These are phyloP conservation scores for Backusella australiensis DNA, from an alignment of 192 early-diverging fungal genomes.

Conservation along the genomic window DNA sequence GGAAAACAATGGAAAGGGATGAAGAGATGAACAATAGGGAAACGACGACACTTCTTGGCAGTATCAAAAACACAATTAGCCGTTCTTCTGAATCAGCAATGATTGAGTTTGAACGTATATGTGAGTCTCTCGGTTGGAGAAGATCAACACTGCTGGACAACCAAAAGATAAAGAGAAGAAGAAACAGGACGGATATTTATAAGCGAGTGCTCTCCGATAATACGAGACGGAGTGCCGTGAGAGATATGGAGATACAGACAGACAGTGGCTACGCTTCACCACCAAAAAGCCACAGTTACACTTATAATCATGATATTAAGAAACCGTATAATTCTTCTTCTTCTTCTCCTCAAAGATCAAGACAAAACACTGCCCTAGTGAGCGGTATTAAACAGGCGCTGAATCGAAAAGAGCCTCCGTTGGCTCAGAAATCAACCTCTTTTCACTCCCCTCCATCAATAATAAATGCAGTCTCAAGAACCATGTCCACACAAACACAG, in stretches of 20 bases:
- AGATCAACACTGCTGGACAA: background rate
- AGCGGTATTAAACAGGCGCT: background rate
- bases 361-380: background rate
- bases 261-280: background rate
- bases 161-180: slow-evolving; percentile 2
- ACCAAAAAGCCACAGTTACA: background rate
- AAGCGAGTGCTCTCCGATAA: background rate
- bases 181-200: background rate
- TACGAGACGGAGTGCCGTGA: background rate
- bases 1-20: background rate
- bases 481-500: background rate
- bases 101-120: background rate
- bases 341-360: background rate
- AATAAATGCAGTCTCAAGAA: background rate
- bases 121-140: background rate
- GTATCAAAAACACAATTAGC: background rate
- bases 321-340: background rate
- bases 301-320: background rate
- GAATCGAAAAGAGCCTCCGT: background rate
- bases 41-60: background rate
- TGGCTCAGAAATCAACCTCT: background rate
- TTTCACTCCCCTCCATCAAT: background rate
- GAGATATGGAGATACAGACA: slow-evolving; percentile 1
- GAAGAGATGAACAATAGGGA: background rate
- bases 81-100: background rate